Conservation (phyloP, 306 rosid genomes). For the Ziziphus jujuba region DNA sequence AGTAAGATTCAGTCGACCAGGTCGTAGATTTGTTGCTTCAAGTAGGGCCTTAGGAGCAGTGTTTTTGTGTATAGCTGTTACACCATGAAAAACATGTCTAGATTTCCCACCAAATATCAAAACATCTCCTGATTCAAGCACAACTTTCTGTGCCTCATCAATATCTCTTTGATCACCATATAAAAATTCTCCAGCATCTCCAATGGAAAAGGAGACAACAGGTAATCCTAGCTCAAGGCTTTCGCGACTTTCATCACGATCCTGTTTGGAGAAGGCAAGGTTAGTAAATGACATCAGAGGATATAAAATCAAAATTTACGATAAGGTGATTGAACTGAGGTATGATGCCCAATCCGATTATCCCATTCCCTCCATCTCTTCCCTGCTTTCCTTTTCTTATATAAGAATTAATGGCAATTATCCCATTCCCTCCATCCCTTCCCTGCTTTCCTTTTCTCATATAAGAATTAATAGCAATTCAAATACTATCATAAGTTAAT, state of each 20-base stretch:
- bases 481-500: not conserved
- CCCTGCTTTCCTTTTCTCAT: not conserved
- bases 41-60: constrained; percentile 55
- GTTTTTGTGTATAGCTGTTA: constrained; percentile 33
- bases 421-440: not conserved
- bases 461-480: not conserved
- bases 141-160: constrained; percentile 37
- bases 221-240: constrained; percentile 49
- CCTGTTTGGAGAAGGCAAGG: constrained; percentile 34
- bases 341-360: not conserved
- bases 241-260: constrained; percentile 66
- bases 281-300: not conserved
- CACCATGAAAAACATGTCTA: constrained; percentile 73
- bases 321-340: not conserved
- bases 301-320: not conserved
- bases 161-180: constrained; percentile 47
- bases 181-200: constrained; percentile 71
- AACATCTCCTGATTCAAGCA: constrained; percentile 74
- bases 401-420: not conserved
- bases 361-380: not conserved
- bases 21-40: constrained; percentile 43
- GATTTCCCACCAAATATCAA: constrained; percentile 79
- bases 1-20: constrained; percentile 82
- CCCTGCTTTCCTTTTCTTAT: not conserved
- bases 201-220: constrained; percentile 84